Base-by-base conservation (phyloP, 2,329 filamentous ascomycete species). In the Elsinoe australis region DNA sequence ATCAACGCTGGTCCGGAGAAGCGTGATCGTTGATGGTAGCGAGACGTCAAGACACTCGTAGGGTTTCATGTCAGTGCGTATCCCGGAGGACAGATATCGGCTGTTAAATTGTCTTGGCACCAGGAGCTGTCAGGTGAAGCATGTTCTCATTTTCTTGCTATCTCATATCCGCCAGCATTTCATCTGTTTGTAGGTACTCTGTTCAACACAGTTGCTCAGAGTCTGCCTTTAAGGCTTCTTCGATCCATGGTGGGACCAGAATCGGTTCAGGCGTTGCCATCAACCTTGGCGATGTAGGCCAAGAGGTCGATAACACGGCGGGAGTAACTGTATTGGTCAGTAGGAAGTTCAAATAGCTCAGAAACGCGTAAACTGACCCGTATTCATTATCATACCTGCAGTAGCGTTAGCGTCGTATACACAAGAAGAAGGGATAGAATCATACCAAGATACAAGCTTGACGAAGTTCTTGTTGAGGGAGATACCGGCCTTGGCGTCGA, bases 401-500 rank as follows among this genome's bases (percentile, higher is more conserved):
- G 80, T 58, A 28, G n/a, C 12, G 49, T 51, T 32, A 51, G 49
- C 14, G 21, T n/a, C 15, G 9, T 26, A 9, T 35, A 15, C 10
- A 29, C 14, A 10, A 14, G 17, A 19, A 9, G 14, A 33, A 5
- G 21, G 22, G 14, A 17, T 17, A 26, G 32, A n/a, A 44, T 95
- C 88, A 75, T 95, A 95, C 92, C 90, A 96, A 64, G 83, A 83
- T 69, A 95, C 85, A 55, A 98, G 80, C 85, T 98, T 98, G 80
- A 95, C 82, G 71, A 96, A 96, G 83, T 95, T 89, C 66, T 88
- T 73, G 82, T 96, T 98, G 63, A 98, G 84, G 59, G 89, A 85
- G 74, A 98, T 96, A 80, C 92, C 92, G 54, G 92, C 92, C 85
- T 95, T 94, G 71, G 88, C 89, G 71, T 98, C 92, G 73, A 98